Evolutionary conservation across 257 asterid species (phyloP).

Genomic region (Solanum clarkiae): DNA sequence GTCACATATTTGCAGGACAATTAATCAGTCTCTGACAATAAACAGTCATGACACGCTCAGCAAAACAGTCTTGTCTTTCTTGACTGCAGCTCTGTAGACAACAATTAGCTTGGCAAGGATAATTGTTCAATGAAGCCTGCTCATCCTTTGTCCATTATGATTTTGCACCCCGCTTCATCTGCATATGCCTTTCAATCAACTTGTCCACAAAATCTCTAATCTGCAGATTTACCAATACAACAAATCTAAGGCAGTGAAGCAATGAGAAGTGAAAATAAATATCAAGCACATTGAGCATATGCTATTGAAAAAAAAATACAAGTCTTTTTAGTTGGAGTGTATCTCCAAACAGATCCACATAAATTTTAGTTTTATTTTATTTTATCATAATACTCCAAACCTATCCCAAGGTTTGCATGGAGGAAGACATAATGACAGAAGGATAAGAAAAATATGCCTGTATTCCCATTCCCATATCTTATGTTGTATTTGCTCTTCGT

Average conservation of each 20-base stretch:
- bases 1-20: neutral
- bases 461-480: neutral
- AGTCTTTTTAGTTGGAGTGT: neutral
- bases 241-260: neutral
- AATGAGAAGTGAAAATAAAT: neutral
- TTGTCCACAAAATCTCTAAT: slow-evolving; percentile 92
- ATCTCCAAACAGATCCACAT: neutral
- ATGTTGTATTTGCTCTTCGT: neutral
- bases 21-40: neutral
- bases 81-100: neutral
- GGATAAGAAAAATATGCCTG: neutral
- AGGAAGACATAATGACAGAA: neutral
- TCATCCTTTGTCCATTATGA: slow-evolving; percentile 18
- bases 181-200: slow-evolving; percentile 82
- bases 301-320: neutral
- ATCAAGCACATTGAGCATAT: neutral
- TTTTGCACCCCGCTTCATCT: slow-evolving; percentile 44
- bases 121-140: neutral
- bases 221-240: slow-evolving; percentile 30
- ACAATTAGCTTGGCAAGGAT: neutral
- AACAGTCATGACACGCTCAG: neutral
- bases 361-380: neutral
- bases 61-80: neutral
- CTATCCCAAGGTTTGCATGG: neutral
- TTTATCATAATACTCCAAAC: neutral